Evolutionary conservation across 192 early-diverging fungal genomes (phyloP).

Genomic region (Backusella sp.): DNA sequence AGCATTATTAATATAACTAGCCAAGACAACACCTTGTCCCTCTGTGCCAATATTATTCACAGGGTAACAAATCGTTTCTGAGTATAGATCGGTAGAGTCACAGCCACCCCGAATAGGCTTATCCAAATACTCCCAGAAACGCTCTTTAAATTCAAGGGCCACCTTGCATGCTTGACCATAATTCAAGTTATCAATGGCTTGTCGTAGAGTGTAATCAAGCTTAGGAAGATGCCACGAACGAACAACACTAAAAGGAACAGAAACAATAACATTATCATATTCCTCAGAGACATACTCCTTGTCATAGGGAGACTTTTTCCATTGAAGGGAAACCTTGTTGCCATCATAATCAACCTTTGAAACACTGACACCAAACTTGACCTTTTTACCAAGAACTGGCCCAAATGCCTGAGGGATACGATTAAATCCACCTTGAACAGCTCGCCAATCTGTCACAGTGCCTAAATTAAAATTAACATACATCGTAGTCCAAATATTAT

Average conservation of each 20-base stretch:
- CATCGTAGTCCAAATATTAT: not conserved
- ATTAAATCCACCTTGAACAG: slow-evolving; percentile 30
- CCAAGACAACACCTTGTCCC: slow-evolving; percentile 20
- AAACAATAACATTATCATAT: slow-evolving; percentile 35
- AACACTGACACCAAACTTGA: slow-evolving; percentile 22
- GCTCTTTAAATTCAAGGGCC: slow-evolving; percentile 22
- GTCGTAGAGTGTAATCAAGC: slow-evolving; percentile 4
- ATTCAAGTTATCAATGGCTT: slow-evolving; percentile 17
- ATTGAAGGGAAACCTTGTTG: slow-evolving; percentile 25
- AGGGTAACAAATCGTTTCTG: slow-evolving; percentile 17
- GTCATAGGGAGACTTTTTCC: slow-evolving; percentile 13
- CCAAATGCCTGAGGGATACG: slow-evolving; percentile 33
- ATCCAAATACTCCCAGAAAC: slow-evolving; percentile 34
- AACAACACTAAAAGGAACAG: slow-evolving; percentile 28
- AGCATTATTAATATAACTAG: slow-evolving; percentile 18
- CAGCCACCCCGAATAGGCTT: slow-evolving; percentile 29
- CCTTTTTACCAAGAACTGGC: slow-evolving; percentile 14
- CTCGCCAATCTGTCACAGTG: slow-evolving; percentile 12
- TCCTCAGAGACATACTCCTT: not conserved
- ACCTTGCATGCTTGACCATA: slow-evolving; percentile 25
- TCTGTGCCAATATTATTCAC: slow-evolving; percentile 17
- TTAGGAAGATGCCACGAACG: slow-evolving; percentile 33
- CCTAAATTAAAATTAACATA: slow-evolving; percentile 15
- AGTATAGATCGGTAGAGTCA: slow-evolving; percentile 22
- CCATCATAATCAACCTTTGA: slow-evolving; percentile 16